Evolutionary conservation across 306 rosid species (phyloP), one percentile per base, ranked within the genome.

Genomic region (Cyamopsis tetragonoloba): DNA sequence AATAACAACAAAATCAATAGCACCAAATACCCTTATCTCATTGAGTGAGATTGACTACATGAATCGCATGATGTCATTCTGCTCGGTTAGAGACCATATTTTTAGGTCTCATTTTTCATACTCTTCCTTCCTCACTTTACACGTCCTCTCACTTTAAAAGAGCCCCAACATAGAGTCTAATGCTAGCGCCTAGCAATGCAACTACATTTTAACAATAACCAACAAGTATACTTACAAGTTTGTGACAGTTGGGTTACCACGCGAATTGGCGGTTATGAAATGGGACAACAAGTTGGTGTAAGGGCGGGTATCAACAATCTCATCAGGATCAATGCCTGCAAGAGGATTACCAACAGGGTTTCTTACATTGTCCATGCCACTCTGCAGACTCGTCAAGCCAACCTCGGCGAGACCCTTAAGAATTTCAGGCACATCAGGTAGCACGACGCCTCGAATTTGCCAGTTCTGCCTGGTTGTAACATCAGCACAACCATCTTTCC

Each of bases 341-440:
- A 93, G 83, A 48, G 98, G 98, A 74, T 88, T 93, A 6, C 98
- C 98, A 6, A 89, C 98, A 13, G 98, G 96, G 86, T 93, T 93
- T 77, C 98, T 80, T 9, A 93, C 98, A 61, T 93, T 93, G 83
- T 93, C 98, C 98, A 93, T 93, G 35, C 98, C 98, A 83, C 98
- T 93, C 81, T 89, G 98, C 13, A 93, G 72, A 62, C 98, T 93
- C 0, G 97, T 93, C 58, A 93, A 79, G 1, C 98, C 98, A 61
- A 93, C 96, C 56, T 82, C 85, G 5, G 68, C 89, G 4, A 89
- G 91, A 2, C 97, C 98, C 73, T 88, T 84, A 0, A 93, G 81
- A 27, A 93, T 88, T 70, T 93, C 96, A 0, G 97, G 96, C 13
- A 93, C 98, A 73, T 93, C 98, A 2, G 91, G 71, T 17, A 93